Base-by-base conservation (phyloP, 169 alveolate species). In the Cystoisospora suis region DNA sequence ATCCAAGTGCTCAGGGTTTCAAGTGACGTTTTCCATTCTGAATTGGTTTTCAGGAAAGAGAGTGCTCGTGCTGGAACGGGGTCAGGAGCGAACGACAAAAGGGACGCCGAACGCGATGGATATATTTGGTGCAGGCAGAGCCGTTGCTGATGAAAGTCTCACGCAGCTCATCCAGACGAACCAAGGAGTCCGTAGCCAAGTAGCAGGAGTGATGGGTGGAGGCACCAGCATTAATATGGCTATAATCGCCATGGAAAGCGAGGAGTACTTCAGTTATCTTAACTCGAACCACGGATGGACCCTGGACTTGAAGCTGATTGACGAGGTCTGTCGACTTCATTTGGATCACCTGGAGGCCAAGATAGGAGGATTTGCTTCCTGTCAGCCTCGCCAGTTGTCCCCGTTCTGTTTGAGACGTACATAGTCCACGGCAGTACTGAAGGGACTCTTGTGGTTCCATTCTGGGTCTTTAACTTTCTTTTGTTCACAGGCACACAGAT, bases 211-310 rank as follows among this genome's bases (percentile, higher is more conserved):
- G 12, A 59, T 95, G 75, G 94, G 95, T 4, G 96, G 96, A 34
- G 96, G 96, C 53, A 94, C 96, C 32, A 90, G 94, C 3, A 89
- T 95, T 15, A 95, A 95, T 72, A 86, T 94, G 94, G 96, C 94
- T 20, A 91, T 95, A 46, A 83, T 87, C 40, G 94, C 94, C 61
- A 92, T 87, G 34, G 96, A 94, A n/a, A 72, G 4, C 83, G 23
- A 3, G 9, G 56, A 9, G 44, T 72, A n/a, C 56, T 72, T 72
- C 32, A 56, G 44, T n/a, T 38, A 72, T 34, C 56, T 72, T 34
- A 72, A 42, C 83, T 9, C 9, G 17, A 23, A 32, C 59, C 56
- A 38, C 83, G 83, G 83, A 15, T 72, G 83, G 83, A 29, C 23
- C 36, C 56, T 72, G 27, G 56, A 72, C 32, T n/a, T 38, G 3